Conservation (phyloP, 768 basidiomycete genomes). For the Lentinula edodes region DNA sequence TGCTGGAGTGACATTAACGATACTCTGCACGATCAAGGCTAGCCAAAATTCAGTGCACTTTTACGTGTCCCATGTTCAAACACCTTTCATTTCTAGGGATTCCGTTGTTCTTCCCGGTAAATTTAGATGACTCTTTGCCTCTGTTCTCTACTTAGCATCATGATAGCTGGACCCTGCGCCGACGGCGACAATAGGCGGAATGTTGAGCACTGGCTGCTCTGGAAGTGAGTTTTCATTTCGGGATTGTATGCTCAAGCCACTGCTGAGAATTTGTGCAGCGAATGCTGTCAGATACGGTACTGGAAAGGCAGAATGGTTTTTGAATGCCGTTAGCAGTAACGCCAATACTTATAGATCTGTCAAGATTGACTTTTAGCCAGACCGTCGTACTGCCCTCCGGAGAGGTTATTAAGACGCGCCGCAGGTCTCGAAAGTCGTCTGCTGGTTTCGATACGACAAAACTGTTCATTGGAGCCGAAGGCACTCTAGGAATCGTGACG, state of each 20-base stretch:
- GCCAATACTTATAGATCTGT: background rate
- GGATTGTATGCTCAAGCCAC: background rate
- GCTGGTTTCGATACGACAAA: constrained; percentile 86
- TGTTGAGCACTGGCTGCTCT: constrained; percentile 82
- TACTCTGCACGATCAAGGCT: constrained; percentile 54
- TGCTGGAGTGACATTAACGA: constrained; percentile 73
- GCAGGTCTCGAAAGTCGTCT: constrained; percentile 74
- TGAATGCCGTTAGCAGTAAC: constrained; percentile 59
- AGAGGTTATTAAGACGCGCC: constrained; percentile 85
- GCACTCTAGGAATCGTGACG: constrained; percentile 83
- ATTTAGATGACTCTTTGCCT: constrained; percentile 10
- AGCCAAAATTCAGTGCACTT: background rate
- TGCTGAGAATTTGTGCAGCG: constrained; percentile 27
- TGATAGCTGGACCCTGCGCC: constrained; percentile 69
- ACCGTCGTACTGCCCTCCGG: constrained; percentile 49
- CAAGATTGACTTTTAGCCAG: background rate
- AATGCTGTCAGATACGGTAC: constrained; percentile 87
- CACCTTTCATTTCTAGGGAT: constrained; percentile 36
- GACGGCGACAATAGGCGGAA: constrained; percentile 82
- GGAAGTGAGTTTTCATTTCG: constrained; percentile 48
- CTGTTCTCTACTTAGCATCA: background rate
- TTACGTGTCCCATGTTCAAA: background rate
- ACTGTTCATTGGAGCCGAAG: constrained; percentile 78
- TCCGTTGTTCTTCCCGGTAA: constrained; percentile 78
- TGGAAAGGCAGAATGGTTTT: constrained; percentile 86